Evolutionary conservation across 768 basidiomycete genomes (phyloP), one percentile per base, ranked within the genome.

Genomic region (Tephrocybe sp.): DNA sequence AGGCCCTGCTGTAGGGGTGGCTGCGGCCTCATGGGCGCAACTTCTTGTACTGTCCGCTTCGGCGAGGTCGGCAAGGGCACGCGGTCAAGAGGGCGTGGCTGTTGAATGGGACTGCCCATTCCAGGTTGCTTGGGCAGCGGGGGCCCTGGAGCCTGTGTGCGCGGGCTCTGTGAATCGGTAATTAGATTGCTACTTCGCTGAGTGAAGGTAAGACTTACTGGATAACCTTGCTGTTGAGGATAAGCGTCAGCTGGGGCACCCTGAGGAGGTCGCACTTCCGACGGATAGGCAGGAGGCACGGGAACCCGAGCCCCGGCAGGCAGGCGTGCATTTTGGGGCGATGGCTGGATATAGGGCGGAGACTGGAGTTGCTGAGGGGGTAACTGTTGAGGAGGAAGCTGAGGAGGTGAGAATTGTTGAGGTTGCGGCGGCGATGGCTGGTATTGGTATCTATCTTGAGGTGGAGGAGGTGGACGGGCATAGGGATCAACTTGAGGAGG

Each of bases 211-310:
- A 35, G 13, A 25, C 24, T 43, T 60, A 74, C 72, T 56, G 63
- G 73, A 64, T 76, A 78, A 45, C 67, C 63, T 46, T 59, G 54
- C 55, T 64, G 55, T 24, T 39, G 62, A 6, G 62, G 51, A 62
- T 64, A 67, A 30, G 64, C 67, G 28, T 50, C 55, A 25, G 48
- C 38, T 32, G 58, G 47, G 30, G 62, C 54, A 31, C 60, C 56
- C 31, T 64, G 55, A 46, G 64, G 58, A 2, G 62, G 65, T 53
- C 64, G 66, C 36, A 47, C 60, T 47, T 78, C 75, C 44, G 69
- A 70, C 34, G 76, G 74, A 55, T 76, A 81, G 30, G 67, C 69
- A 25, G 77, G 73, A 26, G 75, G 71, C 28, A 72, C 60, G 41
- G 73, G 74, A 22, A 69, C 66, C 49, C 74, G 70, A 9, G 70